A percentile compares a stretch with the other conserved stretches of the same genome.
phyloP scores from a whole-genome alignment of 371 early-diverging fungal species.

The Massospora cicadina region DNA sequence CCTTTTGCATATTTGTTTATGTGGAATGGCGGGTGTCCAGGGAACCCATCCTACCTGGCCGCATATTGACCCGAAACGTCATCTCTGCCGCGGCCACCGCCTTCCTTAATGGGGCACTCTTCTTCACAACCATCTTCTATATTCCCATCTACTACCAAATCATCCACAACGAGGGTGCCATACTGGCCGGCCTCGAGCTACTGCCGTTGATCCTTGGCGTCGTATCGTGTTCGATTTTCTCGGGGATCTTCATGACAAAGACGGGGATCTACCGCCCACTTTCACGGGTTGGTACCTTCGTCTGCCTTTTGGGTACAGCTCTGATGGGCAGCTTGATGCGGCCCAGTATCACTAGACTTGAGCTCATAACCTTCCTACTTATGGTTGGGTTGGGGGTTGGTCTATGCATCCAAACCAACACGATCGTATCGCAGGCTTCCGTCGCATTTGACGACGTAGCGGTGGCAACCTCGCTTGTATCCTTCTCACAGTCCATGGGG shows the following conservation, averaged over 20 bases:
- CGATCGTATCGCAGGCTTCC: slow-evolving; percentile 34
- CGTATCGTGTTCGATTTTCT: slow-evolving; percentile 25
- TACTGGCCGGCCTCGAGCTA: slow-evolving; percentile 39
- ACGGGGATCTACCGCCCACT: slow-evolving; percentile 28
- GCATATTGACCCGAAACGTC: slow-evolving; percentile 25
- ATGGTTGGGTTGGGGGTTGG: slow-evolving; percentile 38
- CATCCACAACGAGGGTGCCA: slow-evolving; percentile 21
- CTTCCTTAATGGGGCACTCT: slow-evolving; percentile 44
- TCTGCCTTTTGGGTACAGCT: slow-evolving; percentile 25
- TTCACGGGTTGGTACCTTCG: slow-evolving; percentile 25
- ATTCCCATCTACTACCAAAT: slow-evolving; percentile 38
- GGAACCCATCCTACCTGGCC: slow-evolving; percentile 38
- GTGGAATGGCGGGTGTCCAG: slow-evolving; percentile 26
- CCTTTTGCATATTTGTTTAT: slow-evolving; percentile 37
- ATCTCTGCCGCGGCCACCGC: slow-evolving; percentile 22
- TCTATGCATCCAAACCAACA: slow-evolving; percentile 34
- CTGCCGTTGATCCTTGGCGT: slow-evolving; percentile 41
- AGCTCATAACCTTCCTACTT: slow-evolving; percentile 24
- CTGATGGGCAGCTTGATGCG: slow-evolving; percentile 26
- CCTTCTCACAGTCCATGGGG: slow-evolving; percentile 42
- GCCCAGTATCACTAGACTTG: slow-evolving; percentile 18
- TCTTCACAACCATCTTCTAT: slow-evolving; percentile 51
- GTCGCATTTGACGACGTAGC: slow-evolving; percentile 33
- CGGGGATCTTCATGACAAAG: slow-evolving; percentile 29
- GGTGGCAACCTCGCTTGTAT: slow-evolving; percentile 35